A percentile compares a stretch with the other conserved stretches of the same genome.
Evolutionary conservation across 495 filamentous ascomycete genomes (phyloP).

Genomic region (Penicillium desertorum): DNA sequence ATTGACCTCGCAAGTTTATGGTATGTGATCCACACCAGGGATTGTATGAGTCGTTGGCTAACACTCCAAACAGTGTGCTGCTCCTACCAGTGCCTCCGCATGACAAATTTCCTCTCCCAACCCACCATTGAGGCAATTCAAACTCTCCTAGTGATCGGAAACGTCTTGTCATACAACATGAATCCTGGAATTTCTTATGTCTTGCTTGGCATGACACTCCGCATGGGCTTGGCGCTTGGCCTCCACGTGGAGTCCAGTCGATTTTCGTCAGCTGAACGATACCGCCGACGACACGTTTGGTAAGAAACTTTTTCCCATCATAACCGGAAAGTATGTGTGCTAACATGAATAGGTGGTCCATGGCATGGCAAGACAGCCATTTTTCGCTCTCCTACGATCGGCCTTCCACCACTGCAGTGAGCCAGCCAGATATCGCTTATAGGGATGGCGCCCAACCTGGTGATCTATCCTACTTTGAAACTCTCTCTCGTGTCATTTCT

Average conservation of each 20-base stretch:
- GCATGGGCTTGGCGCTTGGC: conserved; percentile 58
- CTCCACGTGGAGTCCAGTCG: conserved; percentile 54
- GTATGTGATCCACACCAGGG: conserved; percentile 28
- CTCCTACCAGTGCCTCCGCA: conserved; percentile 61
- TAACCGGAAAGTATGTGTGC: neutral
- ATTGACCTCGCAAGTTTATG: conserved; percentile 59
- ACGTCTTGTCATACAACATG: conserved; percentile 64
- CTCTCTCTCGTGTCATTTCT: conserved; percentile 53
- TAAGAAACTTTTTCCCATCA: conserved; percentile 23
- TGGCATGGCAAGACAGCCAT: conserved; percentile 63
- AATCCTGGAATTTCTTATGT: conserved; percentile 63
- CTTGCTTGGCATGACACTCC: conserved; percentile 56
- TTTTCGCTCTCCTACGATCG: conserved; percentile 61
- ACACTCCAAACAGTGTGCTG: conserved; percentile 49
- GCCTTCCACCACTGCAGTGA: conserved; percentile 52
- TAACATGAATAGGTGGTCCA: conserved; percentile 48
- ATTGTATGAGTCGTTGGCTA: neutral
- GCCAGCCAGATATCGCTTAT: conserved; percentile 50
- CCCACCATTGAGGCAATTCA: conserved; percentile 60
- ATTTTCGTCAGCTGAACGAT: conserved; percentile 42
- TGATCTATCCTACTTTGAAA: conserved; percentile 51
- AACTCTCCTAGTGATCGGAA: conserved; percentile 57
- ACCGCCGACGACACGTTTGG: conserved; percentile 47
- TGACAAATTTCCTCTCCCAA: conserved; percentile 61
- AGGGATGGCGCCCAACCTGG: conserved; percentile 40